These are phyloP conservation scores for Amaranthus tricolor DNA, from an alignment of 179 eudicot genomes.

Conservation along the genomic window DNA sequence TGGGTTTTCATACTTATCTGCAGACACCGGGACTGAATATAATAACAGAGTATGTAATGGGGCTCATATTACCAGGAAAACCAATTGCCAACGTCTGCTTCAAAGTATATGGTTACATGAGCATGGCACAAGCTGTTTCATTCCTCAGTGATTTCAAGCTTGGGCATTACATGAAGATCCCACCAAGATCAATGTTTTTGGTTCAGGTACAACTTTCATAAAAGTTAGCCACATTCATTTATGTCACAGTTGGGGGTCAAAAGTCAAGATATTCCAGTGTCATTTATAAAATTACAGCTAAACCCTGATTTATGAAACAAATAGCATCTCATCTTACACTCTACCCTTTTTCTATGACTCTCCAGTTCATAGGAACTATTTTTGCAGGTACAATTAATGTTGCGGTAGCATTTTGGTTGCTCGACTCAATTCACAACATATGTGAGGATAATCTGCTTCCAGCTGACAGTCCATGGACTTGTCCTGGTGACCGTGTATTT, in stretches of 20 bases:
- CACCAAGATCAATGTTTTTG: slow-evolving; percentile 94
- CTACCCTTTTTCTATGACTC: slow-evolving; percentile 13
- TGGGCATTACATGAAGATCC: slow-evolving; percentile 97
- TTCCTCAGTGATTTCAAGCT: slow-evolving; percentile 93
- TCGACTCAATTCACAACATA: slow-evolving; percentile 60
- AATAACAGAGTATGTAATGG: slow-evolving; percentile 87
- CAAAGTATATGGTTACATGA: slow-evolving; percentile 84
- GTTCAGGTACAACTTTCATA: slow-evolving; percentile 63
- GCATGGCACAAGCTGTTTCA: slow-evolving; percentile 89
- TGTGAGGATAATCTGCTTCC: slow-evolving; percentile 70
- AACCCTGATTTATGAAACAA: background rate
- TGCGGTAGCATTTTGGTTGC: slow-evolving; percentile 86
- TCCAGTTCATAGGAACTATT: slow-evolving; percentile 85
- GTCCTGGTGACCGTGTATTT: slow-evolving; percentile 79
- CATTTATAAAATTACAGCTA: background rate
- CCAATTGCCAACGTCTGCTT: slow-evolving; percentile 96
- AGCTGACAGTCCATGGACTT: slow-evolving; percentile 89
- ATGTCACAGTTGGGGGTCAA: background rate
- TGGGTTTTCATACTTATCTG: slow-evolving; percentile 18
- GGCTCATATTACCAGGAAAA: slow-evolving; percentile 75
- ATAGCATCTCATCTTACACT: slow-evolving; percentile 9
- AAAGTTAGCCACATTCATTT: background rate
- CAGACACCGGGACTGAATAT: slow-evolving; percentile 95
- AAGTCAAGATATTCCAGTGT: background rate
- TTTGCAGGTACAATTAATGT: slow-evolving; percentile 85